Conservation (phyloP, 1,284 basidiomycete species). For the Microstroma glucosiphilum region DNA sequence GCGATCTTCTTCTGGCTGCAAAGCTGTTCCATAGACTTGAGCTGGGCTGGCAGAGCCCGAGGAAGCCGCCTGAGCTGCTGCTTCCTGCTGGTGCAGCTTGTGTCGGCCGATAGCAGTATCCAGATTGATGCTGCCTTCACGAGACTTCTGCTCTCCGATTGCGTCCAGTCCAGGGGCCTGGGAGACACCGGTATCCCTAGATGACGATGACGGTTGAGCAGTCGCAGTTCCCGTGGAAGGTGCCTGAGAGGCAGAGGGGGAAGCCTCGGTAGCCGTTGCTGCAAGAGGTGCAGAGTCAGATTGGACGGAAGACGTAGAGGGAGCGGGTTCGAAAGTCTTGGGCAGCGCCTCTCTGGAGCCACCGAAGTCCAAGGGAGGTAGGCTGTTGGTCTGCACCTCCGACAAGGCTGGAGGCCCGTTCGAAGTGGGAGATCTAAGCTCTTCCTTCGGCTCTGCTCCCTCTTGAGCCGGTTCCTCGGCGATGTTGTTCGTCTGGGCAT, state of each 20-base stretch:
- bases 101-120: no score
- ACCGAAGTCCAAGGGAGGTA: constrained; percentile 36
- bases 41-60: no score
- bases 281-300: no score
- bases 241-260: no score
- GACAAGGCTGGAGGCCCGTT: constrained; percentile 13
- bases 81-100: constrained; percentile 5
- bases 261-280: no score
- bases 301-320: no score
- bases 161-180: constrained; percentile 7
- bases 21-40: no score
- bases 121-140: constrained; percentile 14
- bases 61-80: no score
- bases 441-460: constrained; percentile 6
- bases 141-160: constrained; percentile 15
- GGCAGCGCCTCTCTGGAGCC: neutral
- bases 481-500: neutral
- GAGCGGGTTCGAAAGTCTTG: no score
- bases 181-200: neutral
- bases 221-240: neutral
- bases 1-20: no score
- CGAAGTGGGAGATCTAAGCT: constrained; percentile 3
- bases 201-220: neutral
- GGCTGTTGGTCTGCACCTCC: constrained; percentile 9
- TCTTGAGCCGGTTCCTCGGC: neutral